Base-by-base conservation (phyloP, 495 filamentous ascomycete species). In the Copromyces sp. region DNA sequence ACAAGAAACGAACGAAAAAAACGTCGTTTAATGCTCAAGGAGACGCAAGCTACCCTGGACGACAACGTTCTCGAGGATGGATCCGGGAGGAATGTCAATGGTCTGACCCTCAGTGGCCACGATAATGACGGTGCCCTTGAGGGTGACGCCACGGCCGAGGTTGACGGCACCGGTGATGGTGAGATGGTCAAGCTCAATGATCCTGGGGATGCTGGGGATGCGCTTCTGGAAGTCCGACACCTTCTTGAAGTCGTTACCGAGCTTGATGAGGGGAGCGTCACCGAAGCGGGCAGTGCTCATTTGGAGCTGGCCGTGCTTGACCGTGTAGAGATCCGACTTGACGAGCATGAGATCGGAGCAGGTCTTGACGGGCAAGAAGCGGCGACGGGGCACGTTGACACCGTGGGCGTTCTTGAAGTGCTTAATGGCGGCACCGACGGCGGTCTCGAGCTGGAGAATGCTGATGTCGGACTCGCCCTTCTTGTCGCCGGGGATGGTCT, bases 61-160 rank as follows among this genome's bases (percentile, higher is more conserved):
- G 41, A 99, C 95, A 35, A 98, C 96, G 84, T 99, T 99, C 88
- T 99, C 95, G 72, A 99, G 86, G 75, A 98, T 91, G 20, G 93
- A 97, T 80, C 95, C 95, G 7, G 95, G 94, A 45, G 95, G 95
- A 78, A 99, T 91, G 82, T 99, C 95, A 77, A 99, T 99, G 73
- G 96, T 98, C 86, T 91, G 93, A 73, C 94, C 94, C 85, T 99
- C 95, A 53, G 94, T 97, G 14, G 95, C 95, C 44, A 99, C 95
- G 78, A 99, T 99, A 80, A 99, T 99, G 79, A 99, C 95, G n/a
- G 96, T 99, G 75, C 95, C 95, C 89, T 98, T 99, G 72, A 98
- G 85, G 42, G 92, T 94, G 61, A 99, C 95, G 69, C 94, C 94
- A 69, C 96, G 90, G 74, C 95, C 95, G 47, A 99, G 87, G 86